A percentile compares a stretch with the other conserved stretches of the same genome.
These are phyloP conservation scores for Cyclocybe cylindracea DNA, from an alignment of 768 basidiomycete species.

Conservation along the genomic window DNA sequence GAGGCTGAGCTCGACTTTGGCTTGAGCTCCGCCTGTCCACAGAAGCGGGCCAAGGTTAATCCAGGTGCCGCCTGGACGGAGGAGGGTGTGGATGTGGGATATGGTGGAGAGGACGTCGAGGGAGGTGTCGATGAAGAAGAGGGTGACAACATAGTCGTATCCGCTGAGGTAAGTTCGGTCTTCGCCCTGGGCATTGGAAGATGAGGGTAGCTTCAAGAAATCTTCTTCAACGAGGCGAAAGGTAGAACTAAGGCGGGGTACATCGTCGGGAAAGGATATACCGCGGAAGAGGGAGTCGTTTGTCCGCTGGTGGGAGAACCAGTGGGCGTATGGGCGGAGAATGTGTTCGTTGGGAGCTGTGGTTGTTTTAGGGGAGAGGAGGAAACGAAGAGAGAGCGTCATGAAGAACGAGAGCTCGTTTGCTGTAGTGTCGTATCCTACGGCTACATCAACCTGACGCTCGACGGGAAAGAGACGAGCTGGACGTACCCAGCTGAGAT, in stretches of 20 bases:
- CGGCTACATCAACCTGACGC: neutral
- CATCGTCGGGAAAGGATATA: conserved; percentile 59
- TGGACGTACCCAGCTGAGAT: conserved; percentile 50
- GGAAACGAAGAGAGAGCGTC: conserved; percentile 59
- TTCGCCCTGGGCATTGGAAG: neutral
- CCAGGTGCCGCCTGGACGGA: conserved; percentile 67
- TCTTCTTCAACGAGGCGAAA: conserved; percentile 57
- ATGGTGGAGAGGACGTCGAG: conserved; percentile 53
- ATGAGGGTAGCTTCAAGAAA: conserved; percentile 45
- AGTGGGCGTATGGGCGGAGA: conserved; percentile 62
- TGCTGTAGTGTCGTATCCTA: conserved; percentile 58
- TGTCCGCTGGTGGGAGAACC: conserved; percentile 69
- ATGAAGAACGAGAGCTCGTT: conserved; percentile 69
- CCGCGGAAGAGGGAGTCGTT: conserved; percentile 49
- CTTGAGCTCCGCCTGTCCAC: conserved; percentile 57
- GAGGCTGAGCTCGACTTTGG: conserved; percentile 58
- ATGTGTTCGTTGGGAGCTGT: conserved; percentile 44
- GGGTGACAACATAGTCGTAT: conserved; percentile 63
- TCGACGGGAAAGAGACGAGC: neutral
- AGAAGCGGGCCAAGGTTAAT: conserved; percentile 72
- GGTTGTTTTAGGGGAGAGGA: conserved; percentile 51
- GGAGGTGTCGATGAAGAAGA: conserved; percentile 70
- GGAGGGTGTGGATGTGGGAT: conserved; percentile 54
- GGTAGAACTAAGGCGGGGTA: conserved; percentile 46
- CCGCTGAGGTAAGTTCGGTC: conserved; percentile 20